Base-by-base conservation (phyloP, 345 rosid genomes). In the Sapria himalayana region DNA sequence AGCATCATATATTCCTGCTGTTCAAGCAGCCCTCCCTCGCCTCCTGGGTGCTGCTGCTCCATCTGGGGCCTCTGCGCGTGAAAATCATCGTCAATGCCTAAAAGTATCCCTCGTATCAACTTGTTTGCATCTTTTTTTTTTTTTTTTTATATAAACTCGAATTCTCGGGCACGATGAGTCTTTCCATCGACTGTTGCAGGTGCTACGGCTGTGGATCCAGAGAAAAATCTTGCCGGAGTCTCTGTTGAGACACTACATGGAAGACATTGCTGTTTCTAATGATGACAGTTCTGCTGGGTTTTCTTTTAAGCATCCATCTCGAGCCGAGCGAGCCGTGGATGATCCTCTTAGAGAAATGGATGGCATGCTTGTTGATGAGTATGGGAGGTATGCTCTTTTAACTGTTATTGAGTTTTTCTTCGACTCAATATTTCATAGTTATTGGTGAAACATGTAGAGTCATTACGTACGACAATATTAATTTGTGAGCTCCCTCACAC, bases 261-360 rank as follows among this genome's bases (percentile, higher is more conserved):
- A 76, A 61, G 85, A 74, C 41, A 63, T 89, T 60, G 82, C 93
- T 52, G 65, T 55, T 58, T 67, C 95, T 49, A 74, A 69, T 62
- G 85, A 68, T 39, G 81, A 74, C 44, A 52, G 64, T 22, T 60
- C 76, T 35, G 55, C 59, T 58, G 81, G 76, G 34, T 69, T 67
- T 57, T 63, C 85, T 50, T 56, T 64, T 17, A 59, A 78, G 48
- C 81, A 86, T 38, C 98, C 95, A 45, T 76, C 98, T 53, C 80
- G 77, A 55, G 69, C 84, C 27, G 95, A 89, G 63, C 82, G 98
- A 39, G 70, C 93, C 33, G 60, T 89, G 19, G 86, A 89, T 52
- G 98, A 89, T 53, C 98, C 98, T 32, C 66, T 89, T 15, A 74
- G 98, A 60, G 86, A 67, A 66, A 89, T 89, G 95, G 98, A 89